Evolutionary conservation across 345 rosid species (phyloP).

Genomic region (Diplotaxis tenuifolia): DNA sequence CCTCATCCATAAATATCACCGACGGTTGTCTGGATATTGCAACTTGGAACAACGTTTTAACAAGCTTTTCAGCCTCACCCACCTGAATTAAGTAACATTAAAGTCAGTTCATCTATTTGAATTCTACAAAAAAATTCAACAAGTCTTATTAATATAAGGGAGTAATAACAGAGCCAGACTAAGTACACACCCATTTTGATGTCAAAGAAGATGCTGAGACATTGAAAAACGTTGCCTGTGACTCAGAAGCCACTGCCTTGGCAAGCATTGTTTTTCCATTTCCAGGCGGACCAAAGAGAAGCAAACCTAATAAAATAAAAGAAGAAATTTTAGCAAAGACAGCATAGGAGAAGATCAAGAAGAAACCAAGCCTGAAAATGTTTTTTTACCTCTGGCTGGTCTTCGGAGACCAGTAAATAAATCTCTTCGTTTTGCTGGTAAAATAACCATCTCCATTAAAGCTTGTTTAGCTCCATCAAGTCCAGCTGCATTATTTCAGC

Average conservation of each 20-base stretch:
- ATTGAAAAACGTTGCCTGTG: slow-evolving; percentile 91
- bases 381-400: slow-evolving; percentile 80
- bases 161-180: background rate
- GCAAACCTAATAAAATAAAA: slow-evolving; percentile 57
- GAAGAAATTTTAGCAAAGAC: background rate
- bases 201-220: slow-evolving; percentile 95
- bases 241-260: slow-evolving; percentile 97
- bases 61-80: slow-evolving; percentile 97
- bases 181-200: slow-evolving; percentile 79
- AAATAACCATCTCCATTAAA: slow-evolving; percentile 92
- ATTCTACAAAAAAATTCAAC: background rate
- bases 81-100: slow-evolving; percentile 49
- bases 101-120: background rate
- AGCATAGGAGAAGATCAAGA: background rate
- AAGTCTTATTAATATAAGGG: slow-evolving; percentile 4
- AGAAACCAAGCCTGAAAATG: slow-evolving; percentile 11
- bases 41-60: slow-evolving; percentile 83
- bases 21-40: slow-evolving; percentile 94
- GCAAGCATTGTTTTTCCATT: slow-evolving; percentile 99
- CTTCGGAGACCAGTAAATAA: slow-evolving; percentile 93
- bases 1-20: slow-evolving; percentile 94
- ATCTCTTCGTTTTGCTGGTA: slow-evolving; percentile 90
- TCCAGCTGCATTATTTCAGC: slow-evolving; percentile 63
- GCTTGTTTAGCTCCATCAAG: slow-evolving; percentile 96
- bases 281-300: slow-evolving; percentile 98